These are phyloP conservation scores for Stramenopiles sp. DNA, from an alignment of 352 stramenopile genomes.

Conservation along the genomic window DNA sequence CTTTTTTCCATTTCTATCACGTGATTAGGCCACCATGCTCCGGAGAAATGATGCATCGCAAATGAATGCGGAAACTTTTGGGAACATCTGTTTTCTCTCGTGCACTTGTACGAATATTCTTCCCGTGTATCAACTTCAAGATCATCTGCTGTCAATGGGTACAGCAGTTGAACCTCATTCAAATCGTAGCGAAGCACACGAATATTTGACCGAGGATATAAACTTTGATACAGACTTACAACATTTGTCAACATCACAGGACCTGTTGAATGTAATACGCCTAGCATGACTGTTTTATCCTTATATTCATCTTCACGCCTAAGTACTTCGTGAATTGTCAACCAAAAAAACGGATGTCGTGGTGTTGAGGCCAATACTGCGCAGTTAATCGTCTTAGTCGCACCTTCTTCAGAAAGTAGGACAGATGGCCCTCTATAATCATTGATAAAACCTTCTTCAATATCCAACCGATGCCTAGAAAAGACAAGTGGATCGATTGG, in stretches of 20 bases:
- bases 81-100: neutral
- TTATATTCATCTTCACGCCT: neutral
- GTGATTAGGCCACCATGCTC: neutral
- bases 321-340: constrained; percentile 3
- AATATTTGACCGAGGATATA: constrained; percentile 6
- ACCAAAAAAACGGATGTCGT: constrained; percentile 5
- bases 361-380: neutral
- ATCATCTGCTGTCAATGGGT: constrained; percentile 1
- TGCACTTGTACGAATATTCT: neutral
- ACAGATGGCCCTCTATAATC: neutral
- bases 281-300: neutral
- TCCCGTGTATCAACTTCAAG: neutral
- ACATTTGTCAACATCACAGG: constrained; percentile 2
- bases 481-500: constrained; percentile 6
- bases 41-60: constrained; percentile 10
- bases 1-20: neutral
- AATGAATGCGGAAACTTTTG: neutral
- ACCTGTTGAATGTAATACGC: neutral
- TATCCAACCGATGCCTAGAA: no score
- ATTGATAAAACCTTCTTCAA: neutral
- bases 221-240: neutral
- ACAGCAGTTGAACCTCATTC: neutral
- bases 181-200: neutral
- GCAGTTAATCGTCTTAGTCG: neutral
- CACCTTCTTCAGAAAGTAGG: neutral